Evolutionary conservation across 495 filamentous ascomycete species (phyloP).

Genomic region (Trichoderma asperelloides): DNA sequence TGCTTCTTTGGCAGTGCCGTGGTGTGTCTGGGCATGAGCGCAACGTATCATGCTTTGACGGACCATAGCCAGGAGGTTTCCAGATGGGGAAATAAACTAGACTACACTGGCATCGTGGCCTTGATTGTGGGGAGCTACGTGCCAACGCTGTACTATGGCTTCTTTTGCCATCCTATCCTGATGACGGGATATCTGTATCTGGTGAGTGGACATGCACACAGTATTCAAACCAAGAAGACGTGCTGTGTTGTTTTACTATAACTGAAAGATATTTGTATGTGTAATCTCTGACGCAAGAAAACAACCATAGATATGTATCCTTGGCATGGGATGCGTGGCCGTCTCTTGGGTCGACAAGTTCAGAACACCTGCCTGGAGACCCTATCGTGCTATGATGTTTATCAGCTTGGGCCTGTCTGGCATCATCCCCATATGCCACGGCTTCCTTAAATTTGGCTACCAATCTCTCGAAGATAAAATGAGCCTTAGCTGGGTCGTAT

Average conservation of each 20-base stretch:
- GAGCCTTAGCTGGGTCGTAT: conserved; percentile 68
- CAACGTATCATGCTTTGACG: conserved; percentile 48
- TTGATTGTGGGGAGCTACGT: conserved; percentile 84
- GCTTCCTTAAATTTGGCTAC: conserved; percentile 48
- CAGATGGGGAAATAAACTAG: conserved; percentile 52
- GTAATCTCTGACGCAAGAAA: background rate
- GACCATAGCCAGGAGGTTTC: conserved; percentile 35
- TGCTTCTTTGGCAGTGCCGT: conserved; percentile 75
- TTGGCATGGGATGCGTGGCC: conserved; percentile 63
- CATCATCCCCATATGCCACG: conserved; percentile 67
- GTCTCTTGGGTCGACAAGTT: conserved; percentile 74
- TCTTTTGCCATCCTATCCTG: conserved; percentile 55
- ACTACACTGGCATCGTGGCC: conserved; percentile 86
- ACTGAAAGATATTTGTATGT: background rate
- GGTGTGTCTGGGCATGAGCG: conserved; percentile 76
- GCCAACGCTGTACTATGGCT: conserved; percentile 80
- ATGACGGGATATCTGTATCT: conserved; percentile 65
- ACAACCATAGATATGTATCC: conserved; percentile 53
- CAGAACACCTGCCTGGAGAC: conserved; percentile 70
- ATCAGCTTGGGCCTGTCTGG: conserved; percentile 80
- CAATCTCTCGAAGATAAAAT: conserved; percentile 51
- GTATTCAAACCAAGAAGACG: background rate
- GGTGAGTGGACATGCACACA: conserved; percentile 32
- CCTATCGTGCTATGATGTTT: conserved; percentile 87
- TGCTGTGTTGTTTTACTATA: background rate